Conservation (phyloP, 202 grass and related monocot species). For the Alloteropsis angusta region DNA sequence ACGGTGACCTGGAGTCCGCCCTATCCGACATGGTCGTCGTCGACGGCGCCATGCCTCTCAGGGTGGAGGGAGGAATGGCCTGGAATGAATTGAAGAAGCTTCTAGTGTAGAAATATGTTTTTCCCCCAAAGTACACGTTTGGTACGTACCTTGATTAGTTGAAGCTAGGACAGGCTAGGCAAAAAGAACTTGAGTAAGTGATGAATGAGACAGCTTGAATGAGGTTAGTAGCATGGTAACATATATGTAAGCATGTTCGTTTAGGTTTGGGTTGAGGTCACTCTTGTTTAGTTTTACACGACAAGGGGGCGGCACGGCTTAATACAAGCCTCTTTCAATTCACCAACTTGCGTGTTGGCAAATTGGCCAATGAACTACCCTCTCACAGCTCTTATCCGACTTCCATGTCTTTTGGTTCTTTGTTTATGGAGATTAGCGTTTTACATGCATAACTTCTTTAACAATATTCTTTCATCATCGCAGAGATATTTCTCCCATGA, state of each 20-base stretch:
- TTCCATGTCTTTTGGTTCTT: neutral
- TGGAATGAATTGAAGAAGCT: neutral
- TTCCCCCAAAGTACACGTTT: neutral
- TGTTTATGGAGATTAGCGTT: neutral
- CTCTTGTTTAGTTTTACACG: constrained; percentile 61
- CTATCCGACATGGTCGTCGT: constrained; percentile 37
- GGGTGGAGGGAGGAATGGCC: neutral
- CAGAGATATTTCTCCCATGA: neutral
- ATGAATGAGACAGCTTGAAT: neutral
- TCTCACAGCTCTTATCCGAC: constrained; percentile 22
- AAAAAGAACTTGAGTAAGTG: neutral
- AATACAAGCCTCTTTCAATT: neutral
- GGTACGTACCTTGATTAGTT: neutral
- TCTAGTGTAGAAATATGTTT: neutral
- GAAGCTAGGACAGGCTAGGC: constrained; percentile 9
- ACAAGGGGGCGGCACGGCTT: constrained; percentile 38
- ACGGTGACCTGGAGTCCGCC: constrained; percentile 12
- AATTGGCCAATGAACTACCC: constrained; percentile 23
- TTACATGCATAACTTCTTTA: constrained; percentile 44
- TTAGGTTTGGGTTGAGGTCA: constrained; percentile 55
- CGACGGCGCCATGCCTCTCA: constrained; percentile 34
- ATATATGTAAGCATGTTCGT: constrained; percentile 7
- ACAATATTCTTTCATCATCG: constrained; percentile 36
- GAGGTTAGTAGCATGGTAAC: neutral
- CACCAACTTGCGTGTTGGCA: constrained; percentile 29